Evolutionary conservation across 139 green algal genomes (phyloP).

Genomic region (Closterium sp.): DNA sequence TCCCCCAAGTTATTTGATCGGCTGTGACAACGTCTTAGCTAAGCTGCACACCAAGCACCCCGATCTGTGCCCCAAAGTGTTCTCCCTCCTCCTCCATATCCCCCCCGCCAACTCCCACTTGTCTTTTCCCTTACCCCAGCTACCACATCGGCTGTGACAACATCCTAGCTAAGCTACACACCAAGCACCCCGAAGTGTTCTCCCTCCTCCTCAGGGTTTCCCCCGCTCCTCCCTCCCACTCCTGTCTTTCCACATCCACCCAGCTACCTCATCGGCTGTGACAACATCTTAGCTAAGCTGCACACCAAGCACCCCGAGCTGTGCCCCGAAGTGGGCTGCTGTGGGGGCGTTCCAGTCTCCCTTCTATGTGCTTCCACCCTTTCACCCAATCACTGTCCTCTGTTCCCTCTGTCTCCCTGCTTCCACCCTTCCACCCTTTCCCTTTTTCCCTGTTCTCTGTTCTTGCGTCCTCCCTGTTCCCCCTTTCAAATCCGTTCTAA

Average conservation of each 20-base stretch:
- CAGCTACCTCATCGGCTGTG: slow-evolving; percentile 47
- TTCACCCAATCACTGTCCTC: no score
- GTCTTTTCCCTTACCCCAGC: no score
- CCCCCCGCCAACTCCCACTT: slow-evolving; percentile 1
- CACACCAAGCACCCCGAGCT: slow-evolving; percentile 44
- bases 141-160: slow-evolving; percentile 46
- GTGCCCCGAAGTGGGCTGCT: slow-evolving; percentile 41
- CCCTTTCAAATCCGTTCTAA: not conserved
- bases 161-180: slow-evolving; percentile 33
- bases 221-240: no score
- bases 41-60: slow-evolving; percentile 43
- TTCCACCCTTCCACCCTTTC: slow-evolving; percentile 31
- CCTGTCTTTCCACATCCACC: no score
- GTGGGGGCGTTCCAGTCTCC: no score
- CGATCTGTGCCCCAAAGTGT: slow-evolving; percentile 40
- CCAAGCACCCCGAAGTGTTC: slow-evolving; percentile 27
- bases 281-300: slow-evolving; percentile 33
- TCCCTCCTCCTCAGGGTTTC: no score
- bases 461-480: no score
- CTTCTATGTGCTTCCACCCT: no score
- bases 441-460: not conserved
- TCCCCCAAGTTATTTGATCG: slow-evolving; percentile 37
- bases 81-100: no score
- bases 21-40: slow-evolving; percentile 33
- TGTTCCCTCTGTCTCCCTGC: no score